Base-by-base conservation (phyloP, 2,329 filamentous ascomycete genomes). In the Fusarium begoniae region DNA sequence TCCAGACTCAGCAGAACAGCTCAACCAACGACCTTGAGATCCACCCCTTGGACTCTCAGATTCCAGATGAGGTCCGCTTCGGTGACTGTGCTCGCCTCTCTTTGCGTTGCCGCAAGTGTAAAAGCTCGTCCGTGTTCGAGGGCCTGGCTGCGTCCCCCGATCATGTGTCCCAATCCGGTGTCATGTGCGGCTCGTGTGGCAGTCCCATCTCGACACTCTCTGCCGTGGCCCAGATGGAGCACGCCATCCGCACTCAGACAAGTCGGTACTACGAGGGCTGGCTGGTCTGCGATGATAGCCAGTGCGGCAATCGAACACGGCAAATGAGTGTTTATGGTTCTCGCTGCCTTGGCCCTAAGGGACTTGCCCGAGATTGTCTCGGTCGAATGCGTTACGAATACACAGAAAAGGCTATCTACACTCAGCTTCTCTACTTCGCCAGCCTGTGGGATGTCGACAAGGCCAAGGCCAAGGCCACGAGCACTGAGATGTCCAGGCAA, bases 311-410 rank as follows among this genome's bases (percentile, higher is more conserved):
- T 79, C 92, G 94, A 64, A 98, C 96, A 5, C 90, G 96, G 55
- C 94, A 98, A 81, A 95, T 98, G 87, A 94, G 91, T 77, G 96
- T 99, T 44, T 98, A 97, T 81, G 96, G 96, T 51, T 91, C 93
- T 69, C 91, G 95, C 56, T 99, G 96, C 81, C 87, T 98, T 11
- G 96, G 96, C 0, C 94, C 96, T 22, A 92, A 92, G 75, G 95
- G 95, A 4, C 91, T 96, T 7, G 96, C 93, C 1, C 89, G 91
- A 63, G 95, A 94, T 63, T 99, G 96, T 81, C 85, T 91, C 8
- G 96, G 96, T 26, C 90, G 90, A 56, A 98, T 99, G 95, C 86
- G 89, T 28, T 98, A 95, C 81, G 95, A 97, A 84, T 92, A 94
- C 79, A 88, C 89, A 2, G 96, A 98, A 84, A 96, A 96, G 84